Evolutionary conservation across 2,329 filamentous ascomycete genomes (phyloP), one percentile per base, ranked within the genome.

Genomic region (Cordyceps fumosorosea): DNA sequence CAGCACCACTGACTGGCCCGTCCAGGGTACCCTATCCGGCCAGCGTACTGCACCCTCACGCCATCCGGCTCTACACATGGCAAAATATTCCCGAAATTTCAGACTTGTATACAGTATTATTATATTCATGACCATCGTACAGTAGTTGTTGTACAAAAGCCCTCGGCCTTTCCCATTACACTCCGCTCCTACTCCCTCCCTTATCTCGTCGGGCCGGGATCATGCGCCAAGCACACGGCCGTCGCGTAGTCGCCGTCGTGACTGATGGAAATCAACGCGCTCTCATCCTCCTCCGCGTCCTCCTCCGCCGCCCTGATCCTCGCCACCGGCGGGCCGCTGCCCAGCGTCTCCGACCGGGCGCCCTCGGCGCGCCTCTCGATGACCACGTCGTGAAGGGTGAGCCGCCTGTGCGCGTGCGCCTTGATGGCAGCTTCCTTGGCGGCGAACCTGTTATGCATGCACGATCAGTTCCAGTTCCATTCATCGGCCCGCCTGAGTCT

Each of bases 181-280:
- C 11, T 5, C 14, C 14, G 3, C 42, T 16, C 24, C 8, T 12
- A 3, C 7, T 26, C 47, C 6, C 26, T 20, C 22, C n/a, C 37
- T 20, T 22, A n/a, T 29, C 34, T 42, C 48, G 37, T 45, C 32
- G 47, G 26, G 26, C 53, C 32, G 32, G 64, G 63, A 11, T 74
- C 70, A 32, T 69, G 67, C n/a, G 82, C 85, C 40, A 91, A 66
- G 65, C 87, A 89, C 1, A 88, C 80, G 7, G 89, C 89, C 22
- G 83, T 87, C 11, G 91, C 91, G 75, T 92, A 96, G 8, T 91
- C 88, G 2, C 84, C 87, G 73, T 97, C 93, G 72, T 97, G 93
- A 69, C 89, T 95, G 68, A 97, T 96, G 64, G 89, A 93, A 51
- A 96, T 72, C 69, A 84, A 80, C 16, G 87, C 91, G 56, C 85